These are phyloP conservation scores for Eucalyptus regnans DNA, from an alignment of 345 rosid species.

Conservation along the genomic window DNA sequence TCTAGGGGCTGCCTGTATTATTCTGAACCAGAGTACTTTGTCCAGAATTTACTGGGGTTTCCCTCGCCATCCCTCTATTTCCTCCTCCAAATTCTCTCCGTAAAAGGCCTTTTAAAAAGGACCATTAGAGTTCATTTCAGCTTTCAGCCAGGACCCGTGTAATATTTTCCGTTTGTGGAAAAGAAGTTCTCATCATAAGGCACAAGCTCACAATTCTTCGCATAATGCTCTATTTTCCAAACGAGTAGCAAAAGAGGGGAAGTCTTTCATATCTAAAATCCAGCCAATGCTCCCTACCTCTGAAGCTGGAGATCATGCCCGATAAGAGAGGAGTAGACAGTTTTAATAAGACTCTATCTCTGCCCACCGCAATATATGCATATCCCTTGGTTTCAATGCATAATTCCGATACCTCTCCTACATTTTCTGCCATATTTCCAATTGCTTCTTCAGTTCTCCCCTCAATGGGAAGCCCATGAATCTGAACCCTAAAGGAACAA, in stretches of 20 bases:
- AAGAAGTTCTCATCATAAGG: background rate
- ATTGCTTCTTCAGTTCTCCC: background rate
- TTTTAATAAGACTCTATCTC: background rate
- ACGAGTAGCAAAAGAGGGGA: background rate
- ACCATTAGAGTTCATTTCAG: background rate
- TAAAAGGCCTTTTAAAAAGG: too few relatives aligned
- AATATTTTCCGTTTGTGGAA: background rate
- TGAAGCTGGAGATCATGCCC: background rate
- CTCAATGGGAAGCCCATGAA: background rate
- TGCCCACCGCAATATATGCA: background rate
- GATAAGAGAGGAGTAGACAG: background rate
- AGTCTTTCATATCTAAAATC: background rate
- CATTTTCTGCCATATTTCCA: background rate
- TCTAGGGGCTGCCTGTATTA: background rate
- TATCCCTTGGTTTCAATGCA: background rate
- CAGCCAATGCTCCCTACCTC: background rate
- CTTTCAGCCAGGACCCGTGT: background rate
- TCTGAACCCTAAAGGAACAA: background rate
- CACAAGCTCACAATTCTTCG: background rate
- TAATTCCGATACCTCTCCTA: background rate
- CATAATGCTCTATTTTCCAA: background rate
- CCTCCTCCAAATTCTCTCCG: background rate
- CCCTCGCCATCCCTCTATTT: background rate
- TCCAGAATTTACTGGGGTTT: background rate
- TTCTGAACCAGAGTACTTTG: background rate